These are phyloP conservation scores for Danielia oregonensis DNA, from an alignment of 805 yeast genomes.

Conservation along the genomic window DNA sequence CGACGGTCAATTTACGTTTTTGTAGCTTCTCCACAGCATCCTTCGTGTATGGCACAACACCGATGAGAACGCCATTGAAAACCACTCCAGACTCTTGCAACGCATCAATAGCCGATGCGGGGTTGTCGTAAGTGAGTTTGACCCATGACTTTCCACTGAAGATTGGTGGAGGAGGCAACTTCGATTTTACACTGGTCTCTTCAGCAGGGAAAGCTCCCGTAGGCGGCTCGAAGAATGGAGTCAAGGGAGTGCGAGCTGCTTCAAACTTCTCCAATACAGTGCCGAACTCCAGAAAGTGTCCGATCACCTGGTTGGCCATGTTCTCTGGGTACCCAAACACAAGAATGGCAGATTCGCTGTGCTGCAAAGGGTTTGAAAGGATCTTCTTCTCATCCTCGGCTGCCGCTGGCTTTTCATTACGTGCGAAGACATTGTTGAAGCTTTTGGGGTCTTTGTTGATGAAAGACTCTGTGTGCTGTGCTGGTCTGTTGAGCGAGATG, in stretches of 20 bases:
- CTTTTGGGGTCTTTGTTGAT: constrained; percentile 44
- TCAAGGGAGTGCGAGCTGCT: constrained; percentile 11
- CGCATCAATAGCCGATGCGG: constrained; percentile 76
- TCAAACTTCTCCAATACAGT: constrained; percentile 72
- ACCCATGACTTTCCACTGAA: constrained; percentile 89
- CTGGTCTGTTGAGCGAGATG: constrained; percentile 32
- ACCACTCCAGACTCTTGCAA: constrained; percentile 76
- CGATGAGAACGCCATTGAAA: constrained; percentile 64
- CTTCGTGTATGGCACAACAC: constrained; percentile 64
- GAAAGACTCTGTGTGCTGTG: constrained; percentile 35
- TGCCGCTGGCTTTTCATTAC: constrained; percentile 11
- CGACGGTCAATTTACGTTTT: constrained; percentile 37
- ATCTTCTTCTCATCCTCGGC: constrained; percentile 11
- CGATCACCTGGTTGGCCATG: constrained; percentile 60
- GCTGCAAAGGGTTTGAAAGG: constrained; percentile 20
- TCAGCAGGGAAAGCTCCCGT: constrained; percentile 11
- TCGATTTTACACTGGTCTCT: constrained; percentile 1
- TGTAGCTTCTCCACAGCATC: constrained; percentile 57
- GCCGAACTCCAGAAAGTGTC: constrained; percentile 78
- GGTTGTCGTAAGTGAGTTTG: constrained; percentile 77
- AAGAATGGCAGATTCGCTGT: constrained; percentile 62
- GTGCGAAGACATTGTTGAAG: constrained; percentile 44
- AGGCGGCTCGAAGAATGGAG: constrained; percentile 8
- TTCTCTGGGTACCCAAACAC: constrained; percentile 89
- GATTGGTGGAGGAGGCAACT: constrained; percentile 45